These are phyloP conservation scores for Phaeomoniella chlamydospora DNA, from an alignment of 2,329 filamentous ascomycete genomes.

Conservation along the genomic window DNA sequence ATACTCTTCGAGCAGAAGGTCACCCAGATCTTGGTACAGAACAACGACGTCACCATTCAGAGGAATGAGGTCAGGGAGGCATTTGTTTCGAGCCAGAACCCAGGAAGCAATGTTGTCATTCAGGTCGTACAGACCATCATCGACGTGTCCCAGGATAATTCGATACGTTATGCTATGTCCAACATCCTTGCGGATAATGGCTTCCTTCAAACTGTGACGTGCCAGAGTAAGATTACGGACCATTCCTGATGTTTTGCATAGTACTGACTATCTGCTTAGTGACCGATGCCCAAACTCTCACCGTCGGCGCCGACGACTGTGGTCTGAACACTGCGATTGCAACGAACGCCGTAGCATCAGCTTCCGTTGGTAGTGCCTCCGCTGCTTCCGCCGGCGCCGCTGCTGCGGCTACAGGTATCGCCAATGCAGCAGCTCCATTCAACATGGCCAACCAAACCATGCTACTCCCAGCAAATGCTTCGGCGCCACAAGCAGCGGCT, in stretches of 20 bases:
- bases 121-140: conserved; percentile 2
- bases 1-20: conserved; percentile 1
- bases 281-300: conserved; percentile 1
- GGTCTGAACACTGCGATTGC: conserved; percentile 2
- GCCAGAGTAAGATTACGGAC: not conserved
- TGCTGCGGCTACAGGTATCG: not conserved
- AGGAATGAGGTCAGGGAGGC: conserved; percentile 28
- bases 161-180: not conserved
- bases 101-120: conserved; percentile 1
- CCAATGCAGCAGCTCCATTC: not conserved
- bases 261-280: too few species aligned
- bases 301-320: not conserved
- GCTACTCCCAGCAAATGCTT: not conserved
- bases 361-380: not conserved
- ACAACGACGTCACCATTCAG: conserved; percentile 1
- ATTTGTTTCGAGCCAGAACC: conserved; percentile 4
- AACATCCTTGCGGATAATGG: not conserved
- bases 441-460: not conserved
- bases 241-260: too few species aligned
- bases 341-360: conserved; percentile 4
- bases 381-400: not conserved
- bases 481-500: not conserved
- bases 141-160: not conserved
- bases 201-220: not conserved
- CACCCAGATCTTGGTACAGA: not conserved